Percentiles rank a stretch among this genome's conserved stretches.
These are phyloP conservation scores for Yamadazyma buinensis DNA, from an alignment of 1,139 yeast species.

Conservation along the genomic window DNA sequence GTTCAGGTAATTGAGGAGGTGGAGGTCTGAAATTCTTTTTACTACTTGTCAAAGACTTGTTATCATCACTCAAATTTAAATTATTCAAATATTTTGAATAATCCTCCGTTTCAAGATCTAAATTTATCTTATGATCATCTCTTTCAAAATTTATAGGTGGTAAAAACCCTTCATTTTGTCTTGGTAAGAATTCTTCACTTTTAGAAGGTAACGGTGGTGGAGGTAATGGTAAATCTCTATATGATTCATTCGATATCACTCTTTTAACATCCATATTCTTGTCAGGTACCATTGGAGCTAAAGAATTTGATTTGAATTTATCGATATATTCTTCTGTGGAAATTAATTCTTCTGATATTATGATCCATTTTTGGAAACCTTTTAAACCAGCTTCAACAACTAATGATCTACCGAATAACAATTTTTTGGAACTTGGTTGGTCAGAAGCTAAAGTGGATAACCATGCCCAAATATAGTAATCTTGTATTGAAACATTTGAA, in stretches of 20 bases:
- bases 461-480: constrained; percentile 92
- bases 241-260: constrained; percentile 16
- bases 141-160: constrained; percentile 18
- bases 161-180: constrained; percentile 11
- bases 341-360: constrained; percentile 66
- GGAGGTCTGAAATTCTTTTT: constrained; percentile 14
- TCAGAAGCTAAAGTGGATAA: constrained; percentile 73
- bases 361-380: constrained; percentile 82
- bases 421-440: constrained; percentile 61
- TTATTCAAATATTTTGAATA: constrained; percentile 13
- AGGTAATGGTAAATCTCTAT: constrained; percentile 28
- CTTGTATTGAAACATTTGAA: constrained; percentile 70
- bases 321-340: constrained; percentile 37
- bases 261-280: constrained; percentile 12
- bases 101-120: constrained; percentile 10
- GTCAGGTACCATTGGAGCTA: constrained; percentile 13
- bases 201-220: constrained; percentile 29
- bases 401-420: constrained; percentile 73
- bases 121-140: constrained; percentile 8
- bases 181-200: constrained; percentile 5
- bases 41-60: constrained; percentile 6
- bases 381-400: constrained; percentile 69
- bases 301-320: constrained; percentile 17
- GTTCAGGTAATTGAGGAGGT: constrained; percentile 12
- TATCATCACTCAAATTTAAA: constrained; percentile 12